Conservation (phyloP, 2,329 filamentous ascomycete genomes). For the Ophiostoma montium region DNA sequence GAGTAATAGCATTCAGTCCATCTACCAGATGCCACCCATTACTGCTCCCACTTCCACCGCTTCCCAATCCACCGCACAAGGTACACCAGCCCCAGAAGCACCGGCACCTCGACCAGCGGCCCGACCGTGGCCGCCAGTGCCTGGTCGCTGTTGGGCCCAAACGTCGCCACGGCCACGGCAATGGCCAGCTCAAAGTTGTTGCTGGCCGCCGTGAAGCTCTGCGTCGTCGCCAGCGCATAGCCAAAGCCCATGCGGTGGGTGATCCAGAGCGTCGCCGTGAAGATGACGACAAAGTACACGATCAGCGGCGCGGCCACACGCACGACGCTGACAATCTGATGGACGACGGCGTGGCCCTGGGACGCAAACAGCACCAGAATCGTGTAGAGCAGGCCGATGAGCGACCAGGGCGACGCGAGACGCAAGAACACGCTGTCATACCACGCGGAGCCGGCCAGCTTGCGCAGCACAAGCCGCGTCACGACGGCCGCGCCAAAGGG, state of each 20-base stretch:
- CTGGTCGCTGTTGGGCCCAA: conserved; percentile 63
- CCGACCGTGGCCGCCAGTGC: conserved; percentile 73
- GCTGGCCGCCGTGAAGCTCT: conserved; percentile 79
- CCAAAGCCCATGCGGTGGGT: conserved; percentile 55
- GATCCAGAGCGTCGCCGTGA: conserved; percentile 51
- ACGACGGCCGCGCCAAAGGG: conserved; percentile 68
- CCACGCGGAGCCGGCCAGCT: conserved; percentile 37
- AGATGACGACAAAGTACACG: conserved; percentile 68
- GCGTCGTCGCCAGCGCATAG: conserved; percentile 56
- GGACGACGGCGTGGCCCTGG: conserved; percentile 61
- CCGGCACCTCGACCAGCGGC: conserved; percentile 75
- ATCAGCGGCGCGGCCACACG: conserved; percentile 68
- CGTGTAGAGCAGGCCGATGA: conserved; percentile 75
- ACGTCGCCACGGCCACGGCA: conserved; percentile 71
- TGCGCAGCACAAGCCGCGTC: conserved; percentile 51
- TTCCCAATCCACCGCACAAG: conserved; percentile 45
- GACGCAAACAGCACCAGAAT: conserved; percentile 77
- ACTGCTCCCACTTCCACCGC: conserved; percentile 35
- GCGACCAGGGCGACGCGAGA: conserved; percentile 55
- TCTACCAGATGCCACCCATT: no score
- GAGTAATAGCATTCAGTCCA: no score
- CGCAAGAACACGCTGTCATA: conserved; percentile 60
- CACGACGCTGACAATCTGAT: conserved; percentile 71
- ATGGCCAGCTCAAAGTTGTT: conserved; percentile 93
- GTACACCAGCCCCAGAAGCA: conserved; percentile 66